phyloP scores from a whole-genome alignment of 1,284 basidiomycete species.

The Cystobasidium pallidum region DNA sequence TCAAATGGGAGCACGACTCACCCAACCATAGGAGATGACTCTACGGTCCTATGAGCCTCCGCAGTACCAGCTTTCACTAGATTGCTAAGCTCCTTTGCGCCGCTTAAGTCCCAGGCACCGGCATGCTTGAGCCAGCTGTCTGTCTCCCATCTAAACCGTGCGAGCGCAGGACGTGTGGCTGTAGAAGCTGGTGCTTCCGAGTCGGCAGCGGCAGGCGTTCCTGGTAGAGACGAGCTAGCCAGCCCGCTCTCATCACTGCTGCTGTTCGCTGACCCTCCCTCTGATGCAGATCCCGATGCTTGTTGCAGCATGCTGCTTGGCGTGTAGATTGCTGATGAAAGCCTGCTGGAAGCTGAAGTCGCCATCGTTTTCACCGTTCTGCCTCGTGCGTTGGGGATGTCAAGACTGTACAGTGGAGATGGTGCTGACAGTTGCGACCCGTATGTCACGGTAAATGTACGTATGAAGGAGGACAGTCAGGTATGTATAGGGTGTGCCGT shows the following conservation, averaged over 20 bases:
- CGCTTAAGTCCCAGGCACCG: conserved; percentile 34
- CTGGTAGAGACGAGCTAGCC: background rate
- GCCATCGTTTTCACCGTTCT: too few relatives aligned
- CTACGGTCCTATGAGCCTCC: conserved; percentile 39
- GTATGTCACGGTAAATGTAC: background rate
- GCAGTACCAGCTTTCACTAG: conserved; percentile 39
- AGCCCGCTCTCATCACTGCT: background rate
- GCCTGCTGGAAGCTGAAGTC: conserved; percentile 23
- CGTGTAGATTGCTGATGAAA: conserved; percentile 29
- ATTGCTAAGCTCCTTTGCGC: conserved; percentile 21
- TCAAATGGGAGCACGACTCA: background rate
- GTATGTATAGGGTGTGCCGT: too few relatives aligned
- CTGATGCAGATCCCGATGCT: background rate
- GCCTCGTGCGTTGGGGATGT: too few relatives aligned
- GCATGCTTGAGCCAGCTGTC: conserved; percentile 31
- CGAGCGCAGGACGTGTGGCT: background rate
- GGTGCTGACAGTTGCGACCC: too few relatives aligned
- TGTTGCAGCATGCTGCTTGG: background rate
- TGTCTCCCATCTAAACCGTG: conserved; percentile 20
- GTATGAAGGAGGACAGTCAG: too few relatives aligned
- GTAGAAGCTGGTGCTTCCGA: background rate
- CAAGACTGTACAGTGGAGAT: too few relatives aligned
- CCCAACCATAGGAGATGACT: conserved; percentile 43
- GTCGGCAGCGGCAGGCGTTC: background rate
- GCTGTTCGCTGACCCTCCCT: conserved; percentile 2